Evolutionary conservation across 139 green algal species (phyloP), one percentile per base, ranked within the genome.

Genomic region (Asterochloris erici): DNA sequence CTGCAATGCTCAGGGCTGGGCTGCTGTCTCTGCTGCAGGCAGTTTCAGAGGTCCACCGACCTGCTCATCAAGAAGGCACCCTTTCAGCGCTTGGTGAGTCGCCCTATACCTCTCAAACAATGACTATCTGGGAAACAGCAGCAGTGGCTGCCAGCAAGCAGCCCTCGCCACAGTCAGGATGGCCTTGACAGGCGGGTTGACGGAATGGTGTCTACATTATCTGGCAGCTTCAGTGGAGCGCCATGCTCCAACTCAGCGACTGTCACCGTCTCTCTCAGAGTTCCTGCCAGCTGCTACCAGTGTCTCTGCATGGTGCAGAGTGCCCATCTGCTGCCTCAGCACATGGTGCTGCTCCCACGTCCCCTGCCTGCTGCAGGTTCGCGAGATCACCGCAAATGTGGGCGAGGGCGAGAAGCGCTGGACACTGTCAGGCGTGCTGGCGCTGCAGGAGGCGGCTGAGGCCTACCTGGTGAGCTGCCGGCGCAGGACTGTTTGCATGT

Each of bases 381-480:
- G 96, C 77, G 96, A 99, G 91, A 99, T 99, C 78, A 95, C 96
- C 60, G 95, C 98, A 93, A 73, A 62, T 63, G 77, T 81, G 9
- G 23, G 26, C 16, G 98, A 99, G 94, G 98, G 96, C 73, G 96
- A 99, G 94, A 92, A 98, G 88, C 92, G 97, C 83, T 99, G 99
- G 93, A 96, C 99, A 93, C 91, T 85, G 84, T 94, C 90, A 63
- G 97, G 96, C 26, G 95, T 99, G 63, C 90, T 98, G 79, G 96
- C 93, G 24, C 93, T 99, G 73, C 96, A 99, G 91, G 96, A 98
- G 91, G 96, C 96, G 60, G 93, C 95, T 79, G 96, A 99, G 93
- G 96, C 95, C 64, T 99, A 98, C 92, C 91, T 99, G 87, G 96
- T 99, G 61, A 81, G 77, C 28, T 47, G 14, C 6, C 6, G 38